phyloP scores from a whole-genome alignment of 2,329 filamentous ascomycete genomes.

The Trichoderma simmonsii region DNA sequence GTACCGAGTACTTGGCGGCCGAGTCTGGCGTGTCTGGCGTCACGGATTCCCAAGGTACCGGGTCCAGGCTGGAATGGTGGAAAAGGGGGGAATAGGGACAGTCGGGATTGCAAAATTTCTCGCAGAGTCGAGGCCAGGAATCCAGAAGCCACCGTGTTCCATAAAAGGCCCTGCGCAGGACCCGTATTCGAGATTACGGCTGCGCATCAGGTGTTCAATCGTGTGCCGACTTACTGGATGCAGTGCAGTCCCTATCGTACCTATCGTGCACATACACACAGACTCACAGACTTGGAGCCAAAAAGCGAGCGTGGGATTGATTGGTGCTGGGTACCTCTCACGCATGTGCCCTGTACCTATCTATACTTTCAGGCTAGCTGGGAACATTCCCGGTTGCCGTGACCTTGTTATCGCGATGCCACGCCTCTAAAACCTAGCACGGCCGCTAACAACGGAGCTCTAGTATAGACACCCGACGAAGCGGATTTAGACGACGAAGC shows the following conservation, averaged over 20 bases:
- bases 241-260: neutral
- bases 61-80: neutral
- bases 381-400: neutral
- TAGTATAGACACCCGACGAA: neutral
- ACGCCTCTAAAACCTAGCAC: neutral
- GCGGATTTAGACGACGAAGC: neutral
- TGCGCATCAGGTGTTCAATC: neutral
- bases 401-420: neutral
- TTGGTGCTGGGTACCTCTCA: neutral
- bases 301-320: neutral
- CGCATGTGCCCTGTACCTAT: neutral
- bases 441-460: slow-evolving; percentile 12
- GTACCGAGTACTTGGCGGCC: neutral
- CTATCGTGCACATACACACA: too few species aligned
- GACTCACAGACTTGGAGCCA: neutral
- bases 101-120: neutral
- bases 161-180: neutral
- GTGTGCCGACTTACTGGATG: slow-evolving; percentile 2
- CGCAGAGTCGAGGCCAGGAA: neutral
- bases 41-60: neutral
- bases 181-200: neutral
- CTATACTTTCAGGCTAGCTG: neutral
- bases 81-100: slow-evolving; percentile 1
- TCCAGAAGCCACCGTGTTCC: slow-evolving; percentile 10
- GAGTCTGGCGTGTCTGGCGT: neutral